Evolutionary conservation across 2,329 filamentous ascomycete species (phyloP).

Genomic region (Chrysosporium keratinophilum): DNA sequence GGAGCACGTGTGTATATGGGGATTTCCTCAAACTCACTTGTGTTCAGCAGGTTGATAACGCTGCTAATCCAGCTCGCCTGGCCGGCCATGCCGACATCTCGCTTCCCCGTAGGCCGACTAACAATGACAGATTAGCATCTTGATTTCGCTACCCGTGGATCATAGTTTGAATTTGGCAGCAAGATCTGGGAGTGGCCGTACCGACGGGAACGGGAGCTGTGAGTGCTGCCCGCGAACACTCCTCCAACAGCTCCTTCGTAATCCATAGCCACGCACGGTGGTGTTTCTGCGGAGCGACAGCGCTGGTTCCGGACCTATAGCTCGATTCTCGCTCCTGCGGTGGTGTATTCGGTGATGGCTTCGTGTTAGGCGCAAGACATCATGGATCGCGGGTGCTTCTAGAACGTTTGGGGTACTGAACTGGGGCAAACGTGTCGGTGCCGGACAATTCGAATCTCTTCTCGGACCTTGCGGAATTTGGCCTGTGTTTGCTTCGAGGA

Average conservation of each 20-base stretch:
- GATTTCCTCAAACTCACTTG: conserved; percentile 51
- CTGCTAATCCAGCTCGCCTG: conserved; percentile 83
- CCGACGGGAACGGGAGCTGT: conserved; percentile 12
- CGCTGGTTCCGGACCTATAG: background rate
- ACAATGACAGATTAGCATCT: background rate
- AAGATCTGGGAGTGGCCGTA: background rate
- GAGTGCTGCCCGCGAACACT: conserved; percentile 8
- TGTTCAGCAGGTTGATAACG: conserved; percentile 91
- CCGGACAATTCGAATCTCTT: background rate
- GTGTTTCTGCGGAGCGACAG: background rate
- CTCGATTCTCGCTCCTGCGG: background rate
- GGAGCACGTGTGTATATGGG: conserved; percentile 9
- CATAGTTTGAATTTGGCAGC: background rate
- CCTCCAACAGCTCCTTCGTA: conserved; percentile 10
- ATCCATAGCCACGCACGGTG: conserved; percentile 9
- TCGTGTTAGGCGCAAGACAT: conserved; percentile 8
- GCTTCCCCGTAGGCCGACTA: conserved; percentile 45
- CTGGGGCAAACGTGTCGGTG: background rate
- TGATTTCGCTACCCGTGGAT: background rate
- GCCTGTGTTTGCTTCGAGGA: background rate
- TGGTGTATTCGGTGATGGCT: background rate
- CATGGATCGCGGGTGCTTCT: background rate
- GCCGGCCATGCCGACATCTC: conserved; percentile 58
- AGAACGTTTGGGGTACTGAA: background rate
- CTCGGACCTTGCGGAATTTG: background rate